These are phyloP conservation scores for Alternaria hordeiaustralica DNA, from an alignment of 2,329 filamentous ascomycete species.

Conservation along the genomic window DNA sequence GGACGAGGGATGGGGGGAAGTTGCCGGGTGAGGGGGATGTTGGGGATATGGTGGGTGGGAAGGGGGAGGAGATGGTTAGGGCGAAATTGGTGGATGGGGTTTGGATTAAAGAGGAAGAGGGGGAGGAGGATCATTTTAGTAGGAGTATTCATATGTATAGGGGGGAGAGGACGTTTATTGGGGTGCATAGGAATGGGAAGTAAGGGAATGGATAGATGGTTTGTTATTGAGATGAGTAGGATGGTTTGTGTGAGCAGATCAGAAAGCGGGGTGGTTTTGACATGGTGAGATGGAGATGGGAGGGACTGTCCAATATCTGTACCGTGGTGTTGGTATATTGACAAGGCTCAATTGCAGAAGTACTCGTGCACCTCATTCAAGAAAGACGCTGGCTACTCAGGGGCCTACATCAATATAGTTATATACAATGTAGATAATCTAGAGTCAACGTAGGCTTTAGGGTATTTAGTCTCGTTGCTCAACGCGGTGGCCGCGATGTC, in stretches of 20 bases:
- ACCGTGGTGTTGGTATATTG: no score
- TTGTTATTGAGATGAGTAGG: no score
- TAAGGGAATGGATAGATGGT: no score
- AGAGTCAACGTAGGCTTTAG: background rate
- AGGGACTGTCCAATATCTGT: no score
- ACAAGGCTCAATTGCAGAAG: no score
- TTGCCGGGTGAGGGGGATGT: slow-evolving; percentile 62
- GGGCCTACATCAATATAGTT: background rate
- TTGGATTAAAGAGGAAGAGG: slow-evolving; percentile 46
- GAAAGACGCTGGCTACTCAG: fast-evolving
- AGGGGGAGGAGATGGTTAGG: slow-evolving; percentile 50
- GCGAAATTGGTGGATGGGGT: slow-evolving; percentile 50
- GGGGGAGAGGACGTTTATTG: slow-evolving; percentile 43
- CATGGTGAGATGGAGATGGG: no score
- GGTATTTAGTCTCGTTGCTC: background rate
- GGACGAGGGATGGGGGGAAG: slow-evolving; percentile 31
- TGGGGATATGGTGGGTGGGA: slow-evolving; percentile 30
- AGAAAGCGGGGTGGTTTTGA: no score
- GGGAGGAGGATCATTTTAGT: slow-evolving; percentile 43
- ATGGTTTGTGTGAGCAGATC: no score
- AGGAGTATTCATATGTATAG: slow-evolving; percentile 44
- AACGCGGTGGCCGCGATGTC: background rate
- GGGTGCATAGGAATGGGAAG: slow-evolving; percentile 29
- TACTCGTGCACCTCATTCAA: background rate
- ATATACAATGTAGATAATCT: background rate